Percentiles rank a stretch among this genome's conserved stretches.
These are phyloP conservation scores for Bonia amplexicaulis DNA, from an alignment of 176 grass and related monocot genomes.

Conservation along the genomic window DNA sequence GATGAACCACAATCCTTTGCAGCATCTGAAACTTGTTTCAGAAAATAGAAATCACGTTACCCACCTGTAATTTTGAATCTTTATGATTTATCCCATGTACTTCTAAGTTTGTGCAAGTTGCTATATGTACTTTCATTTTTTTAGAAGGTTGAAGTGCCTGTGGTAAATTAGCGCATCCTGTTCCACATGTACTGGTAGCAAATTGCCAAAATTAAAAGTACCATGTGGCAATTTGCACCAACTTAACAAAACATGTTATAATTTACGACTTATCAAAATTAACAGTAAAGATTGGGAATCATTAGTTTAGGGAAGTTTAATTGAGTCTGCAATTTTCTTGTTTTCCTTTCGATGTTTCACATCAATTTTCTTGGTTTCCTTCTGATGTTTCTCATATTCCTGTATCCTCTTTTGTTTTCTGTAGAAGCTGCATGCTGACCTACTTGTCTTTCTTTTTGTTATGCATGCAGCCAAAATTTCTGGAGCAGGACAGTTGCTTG, in stretches of 20 bases:
- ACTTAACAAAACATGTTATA: conserved; percentile 5
- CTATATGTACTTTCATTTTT: background rate
- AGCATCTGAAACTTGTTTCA: background rate
- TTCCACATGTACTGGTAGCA: background rate
- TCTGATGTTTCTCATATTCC: conserved; percentile 1
- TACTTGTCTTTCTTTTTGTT: conserved; percentile 24
- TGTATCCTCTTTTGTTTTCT: conserved; percentile 9
- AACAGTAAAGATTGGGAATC: background rate
- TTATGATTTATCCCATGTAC: background rate
- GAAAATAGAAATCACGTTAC: background rate
- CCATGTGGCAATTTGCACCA: background rate
- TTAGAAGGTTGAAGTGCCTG: background rate
- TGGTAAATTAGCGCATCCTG: background rate
- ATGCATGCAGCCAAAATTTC: conserved; percentile 62
- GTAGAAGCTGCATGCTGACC: background rate
- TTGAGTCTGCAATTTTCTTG: conserved; percentile 1
- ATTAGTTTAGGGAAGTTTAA: background rate
- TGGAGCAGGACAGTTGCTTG: conserved; percentile 72
- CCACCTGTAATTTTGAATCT: background rate
- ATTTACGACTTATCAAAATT: background rate
- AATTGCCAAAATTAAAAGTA: background rate
- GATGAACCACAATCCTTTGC: background rate
- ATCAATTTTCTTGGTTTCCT: conserved; percentile 5
- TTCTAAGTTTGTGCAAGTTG: background rate
- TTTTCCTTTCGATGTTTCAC: conserved; percentile 17